A percentile compares a stretch with the other conserved stretches of the same genome.
phyloP scores from a whole-genome alignment of 306 rosid species.

The Comarum palustre region DNA sequence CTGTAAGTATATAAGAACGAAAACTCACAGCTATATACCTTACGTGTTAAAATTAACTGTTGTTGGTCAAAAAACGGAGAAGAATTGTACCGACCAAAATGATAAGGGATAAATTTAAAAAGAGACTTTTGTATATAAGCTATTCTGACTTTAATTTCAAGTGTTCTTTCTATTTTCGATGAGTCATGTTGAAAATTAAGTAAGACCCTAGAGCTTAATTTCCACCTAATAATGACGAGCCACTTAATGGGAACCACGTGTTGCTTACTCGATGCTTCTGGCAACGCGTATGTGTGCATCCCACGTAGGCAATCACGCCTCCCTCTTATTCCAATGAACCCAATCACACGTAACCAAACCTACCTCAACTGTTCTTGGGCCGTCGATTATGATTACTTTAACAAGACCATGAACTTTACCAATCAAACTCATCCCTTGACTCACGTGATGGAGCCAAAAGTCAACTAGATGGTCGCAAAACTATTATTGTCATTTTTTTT shows the following conservation, averaged over 20 bases:
- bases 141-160: neutral
- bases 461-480: too few relatives aligned
- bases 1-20: neutral
- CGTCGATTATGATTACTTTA: neutral
- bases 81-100: neutral
- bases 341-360: neutral
- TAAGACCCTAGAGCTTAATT: neutral
- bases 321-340: neutral
- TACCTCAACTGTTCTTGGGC: neutral
- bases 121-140: neutral
- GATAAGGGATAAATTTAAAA: neutral
- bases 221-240: neutral
- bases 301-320: constrained; percentile 12
- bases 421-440: neutral
- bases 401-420: neutral
- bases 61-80: neutral
- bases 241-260: neutral
- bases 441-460: constrained; percentile 3
- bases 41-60: neutral
- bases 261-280: neutral
- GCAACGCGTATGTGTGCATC: constrained; percentile 9
- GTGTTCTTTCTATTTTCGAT: neutral
- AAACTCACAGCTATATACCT: neutral
- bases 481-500: too few relatives aligned
- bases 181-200: constrained; percentile 1